Evolutionary conservation across 169 alveolate genomes (phyloP).

Genomic region (Cryptosporidium ubiquitum): DNA sequence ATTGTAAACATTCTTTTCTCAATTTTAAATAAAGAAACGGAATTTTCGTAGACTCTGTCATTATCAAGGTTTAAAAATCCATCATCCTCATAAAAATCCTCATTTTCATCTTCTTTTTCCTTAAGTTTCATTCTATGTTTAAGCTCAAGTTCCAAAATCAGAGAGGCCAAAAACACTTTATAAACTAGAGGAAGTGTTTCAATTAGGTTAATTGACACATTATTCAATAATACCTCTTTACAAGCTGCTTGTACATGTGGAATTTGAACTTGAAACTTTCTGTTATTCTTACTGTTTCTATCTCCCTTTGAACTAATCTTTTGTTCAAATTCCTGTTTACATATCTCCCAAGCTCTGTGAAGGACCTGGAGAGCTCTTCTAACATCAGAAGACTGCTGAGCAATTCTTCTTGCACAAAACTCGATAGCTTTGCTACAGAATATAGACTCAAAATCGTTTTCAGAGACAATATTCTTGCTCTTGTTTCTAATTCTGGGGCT

Average conservation of each 20-base stretch:
- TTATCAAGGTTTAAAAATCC: background rate
- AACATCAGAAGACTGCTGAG: conserved; percentile 72
- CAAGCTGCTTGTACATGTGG: conserved; percentile 60
- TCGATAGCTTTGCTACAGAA: conserved; percentile 68
- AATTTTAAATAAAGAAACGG: background rate
- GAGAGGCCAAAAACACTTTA: conserved; percentile 31
- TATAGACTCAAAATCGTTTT: background rate
- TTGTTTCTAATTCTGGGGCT: conserved; percentile 2
- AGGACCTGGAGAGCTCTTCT: conserved; percentile 71
- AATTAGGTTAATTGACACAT: background rate
- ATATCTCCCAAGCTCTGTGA: conserved; percentile 63
- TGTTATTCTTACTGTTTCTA: background rate
- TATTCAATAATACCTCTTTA: conserved; percentile 30
- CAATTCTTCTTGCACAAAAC: conserved; percentile 65
- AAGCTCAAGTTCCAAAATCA: conserved; percentile 24
- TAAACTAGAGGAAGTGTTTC: conserved; percentile 28
- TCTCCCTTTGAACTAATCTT: background rate
- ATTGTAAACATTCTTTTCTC: conserved; percentile 27
- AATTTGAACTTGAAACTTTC: conserved; percentile 22
- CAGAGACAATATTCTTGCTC: background rate
- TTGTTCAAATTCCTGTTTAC: conserved; percentile 14
- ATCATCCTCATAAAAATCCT: background rate
- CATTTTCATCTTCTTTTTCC: background rate
- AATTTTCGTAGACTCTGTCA: background rate
- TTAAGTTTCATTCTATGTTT: background rate